Base-by-base conservation (phyloP, 306 rosid genomes). In the Cicer arietinum region DNA sequence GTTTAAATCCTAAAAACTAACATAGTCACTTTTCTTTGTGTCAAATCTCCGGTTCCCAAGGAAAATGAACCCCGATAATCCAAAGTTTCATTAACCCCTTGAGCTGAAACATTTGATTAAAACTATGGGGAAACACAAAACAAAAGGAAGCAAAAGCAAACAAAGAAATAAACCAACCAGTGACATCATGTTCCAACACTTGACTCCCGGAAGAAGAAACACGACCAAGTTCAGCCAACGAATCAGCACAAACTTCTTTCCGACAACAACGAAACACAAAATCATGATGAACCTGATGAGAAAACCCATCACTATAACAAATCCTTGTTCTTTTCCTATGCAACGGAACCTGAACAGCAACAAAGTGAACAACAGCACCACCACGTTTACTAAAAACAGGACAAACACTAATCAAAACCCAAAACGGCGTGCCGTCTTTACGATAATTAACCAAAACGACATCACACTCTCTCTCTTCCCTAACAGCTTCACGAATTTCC, bases 351-450 rank as follows among this genome's bases (percentile, higher is more conserved):
- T 94, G 99, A 81, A 92, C 96, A 18, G 87, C 96, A 43, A 94
- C 87, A 40, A 94, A 94, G 71, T 92, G 91, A 43, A 83, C 80
- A 43, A 92, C 89, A 62, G 79, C 72, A 10, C 96, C 96, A 78
- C 80, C 85, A 1, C 73, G 71, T 57, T 50, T 20, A 30, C 84
- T 53, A 50, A 92, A 94, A 62, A 94, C 93, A 35, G 99, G 99
- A 35, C 71, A 74, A 84, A 90, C 78, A 9, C 80, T 85, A 72
- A 94, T 85, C 69, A 94, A 63, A 80, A 90, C 85, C 99, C 97
- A 92, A 80, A 92, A 90, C 57, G 96, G 99, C 47, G 85, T 81
- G 54, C 99, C 92, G 7, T 92, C 97, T 47, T 85, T 92, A 8
- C 93, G 88, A 74, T 94, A 90, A 73, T 92, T 94, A 82, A 94